These are phyloP conservation scores for Penicillium sp. DNA, from an alignment of 2,329 filamentous ascomycete species.

Conservation along the genomic window DNA sequence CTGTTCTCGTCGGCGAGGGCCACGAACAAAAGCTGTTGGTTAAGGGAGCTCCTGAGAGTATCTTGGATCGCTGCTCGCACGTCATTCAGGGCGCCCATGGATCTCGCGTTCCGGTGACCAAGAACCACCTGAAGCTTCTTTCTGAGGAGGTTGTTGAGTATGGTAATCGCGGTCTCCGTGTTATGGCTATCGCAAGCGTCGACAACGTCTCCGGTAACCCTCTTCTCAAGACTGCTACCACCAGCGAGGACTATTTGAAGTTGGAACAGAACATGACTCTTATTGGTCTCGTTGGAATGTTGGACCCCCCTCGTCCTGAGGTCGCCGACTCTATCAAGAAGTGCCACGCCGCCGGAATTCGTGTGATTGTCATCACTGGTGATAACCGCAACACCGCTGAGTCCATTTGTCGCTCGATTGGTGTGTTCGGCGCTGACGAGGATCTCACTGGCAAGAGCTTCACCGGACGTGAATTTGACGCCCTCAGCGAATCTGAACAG, in stretches of 20 bases:
- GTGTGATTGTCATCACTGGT: slow-evolving; percentile 95
- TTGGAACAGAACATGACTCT: slow-evolving; percentile 94
- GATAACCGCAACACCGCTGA: slow-evolving; percentile 98
- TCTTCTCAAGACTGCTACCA: slow-evolving; percentile 70
- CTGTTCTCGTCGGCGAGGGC: slow-evolving; percentile 74
- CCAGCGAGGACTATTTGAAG: slow-evolving; percentile 75
- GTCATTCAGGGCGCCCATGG: slow-evolving; percentile 73
- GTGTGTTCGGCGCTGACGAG: slow-evolving; percentile 78
- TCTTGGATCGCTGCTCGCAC: slow-evolving; percentile 87
- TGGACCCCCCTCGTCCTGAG: slow-evolving; percentile 92
- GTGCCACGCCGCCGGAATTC: slow-evolving; percentile 89
- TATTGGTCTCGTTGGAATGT: slow-evolving; percentile 89
- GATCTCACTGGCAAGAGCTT: slow-evolving; percentile 88
- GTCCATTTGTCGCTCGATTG: slow-evolving; percentile 95
- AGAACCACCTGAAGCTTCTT: slow-evolving; percentile 66
- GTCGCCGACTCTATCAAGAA: slow-evolving; percentile 80
- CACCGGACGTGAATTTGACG: slow-evolving; percentile 92
- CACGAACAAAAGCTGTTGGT: slow-evolving; percentile 77
- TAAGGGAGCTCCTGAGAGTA: slow-evolving; percentile 92
- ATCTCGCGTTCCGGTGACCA: slow-evolving; percentile 68
- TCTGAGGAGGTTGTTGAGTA: slow-evolving; percentile 80
- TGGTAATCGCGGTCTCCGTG: slow-evolving; percentile 85
- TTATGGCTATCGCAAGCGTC: slow-evolving; percentile 86
- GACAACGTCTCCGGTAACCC: slow-evolving; percentile 70
- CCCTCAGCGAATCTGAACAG: slow-evolving; percentile 72